These are phyloP conservation scores for Neofusicoccum ribis DNA, from an alignment of 2,329 filamentous ascomycete species.

Conservation along the genomic window DNA sequence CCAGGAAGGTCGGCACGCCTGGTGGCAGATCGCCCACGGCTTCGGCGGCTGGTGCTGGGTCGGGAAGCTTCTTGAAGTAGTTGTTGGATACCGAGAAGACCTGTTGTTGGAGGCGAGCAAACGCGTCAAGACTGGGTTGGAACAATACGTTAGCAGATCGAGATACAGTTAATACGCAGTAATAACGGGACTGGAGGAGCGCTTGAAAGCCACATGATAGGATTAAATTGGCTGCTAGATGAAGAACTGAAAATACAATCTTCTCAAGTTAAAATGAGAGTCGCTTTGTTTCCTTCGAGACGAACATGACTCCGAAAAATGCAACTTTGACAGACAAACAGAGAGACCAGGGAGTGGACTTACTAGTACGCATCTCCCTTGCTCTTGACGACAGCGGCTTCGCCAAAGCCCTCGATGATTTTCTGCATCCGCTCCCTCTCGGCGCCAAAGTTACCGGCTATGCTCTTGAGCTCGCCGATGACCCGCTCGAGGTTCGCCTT, in stretches of 20 bases:
- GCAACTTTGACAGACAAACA: background rate
- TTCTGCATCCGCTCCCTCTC: constrained; percentile 46
- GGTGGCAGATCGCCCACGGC: constrained; percentile 54
- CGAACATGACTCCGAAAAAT: background rate
- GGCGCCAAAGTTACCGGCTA: constrained; percentile 41
- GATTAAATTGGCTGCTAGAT: constrained; percentile 10
- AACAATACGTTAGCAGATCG: background rate
- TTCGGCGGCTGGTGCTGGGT: constrained; percentile 49
- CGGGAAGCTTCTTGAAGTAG: constrained; percentile 54
- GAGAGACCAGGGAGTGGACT: constrained; percentile 30
- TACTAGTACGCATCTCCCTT: constrained; percentile 48
- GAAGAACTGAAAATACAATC: background rate
- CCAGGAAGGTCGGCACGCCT: constrained; percentile 56
- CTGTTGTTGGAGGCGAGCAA: constrained; percentile 52
- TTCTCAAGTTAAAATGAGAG: background rate
- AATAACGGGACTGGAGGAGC: background rate
- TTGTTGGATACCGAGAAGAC: constrained; percentile 54
- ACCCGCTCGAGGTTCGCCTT: constrained; percentile 25
- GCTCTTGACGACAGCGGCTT: constrained; percentile 44
- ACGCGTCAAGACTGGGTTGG: constrained; percentile 49
- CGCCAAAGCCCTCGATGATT: constrained; percentile 44
- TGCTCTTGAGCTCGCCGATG: constrained; percentile 27
- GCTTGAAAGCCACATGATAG: background rate
- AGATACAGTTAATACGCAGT: background rate
- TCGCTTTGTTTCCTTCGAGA: background rate